Evolutionary conservation across 164 flowering plant species (phyloP).

Genomic region (Sextonia rubra): DNA sequence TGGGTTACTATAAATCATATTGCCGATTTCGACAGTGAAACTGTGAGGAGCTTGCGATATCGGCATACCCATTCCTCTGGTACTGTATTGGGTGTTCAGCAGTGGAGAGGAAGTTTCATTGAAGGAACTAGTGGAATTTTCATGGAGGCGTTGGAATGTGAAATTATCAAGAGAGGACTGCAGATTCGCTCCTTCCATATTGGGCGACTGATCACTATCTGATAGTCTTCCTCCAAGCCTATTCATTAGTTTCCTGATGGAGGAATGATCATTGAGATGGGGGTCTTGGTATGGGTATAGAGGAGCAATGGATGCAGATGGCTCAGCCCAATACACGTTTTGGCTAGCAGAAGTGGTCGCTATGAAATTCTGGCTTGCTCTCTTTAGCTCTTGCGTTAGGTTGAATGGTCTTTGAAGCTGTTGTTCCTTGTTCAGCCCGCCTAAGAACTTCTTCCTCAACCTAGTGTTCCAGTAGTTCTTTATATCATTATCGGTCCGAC

Average conservation of each 20-base stretch:
- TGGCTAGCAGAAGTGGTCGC: slow-evolving; percentile 15
- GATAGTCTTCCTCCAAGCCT: slow-evolving; percentile 59
- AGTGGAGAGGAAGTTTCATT: slow-evolving; percentile 14
- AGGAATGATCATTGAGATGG: slow-evolving; percentile 31
- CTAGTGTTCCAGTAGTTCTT: slow-evolving; percentile 92
- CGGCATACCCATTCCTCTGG: slow-evolving; percentile 10
- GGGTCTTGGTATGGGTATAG: slow-evolving; percentile 17
- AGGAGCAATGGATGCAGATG: slow-evolving; percentile 11
- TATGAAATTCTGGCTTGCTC: slow-evolving; percentile 16
- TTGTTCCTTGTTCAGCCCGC: slow-evolving; percentile 57
- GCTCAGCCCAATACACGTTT: slow-evolving; percentile 31
- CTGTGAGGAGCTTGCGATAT: slow-evolving; percentile 25
- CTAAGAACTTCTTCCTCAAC: slow-evolving; percentile 74
- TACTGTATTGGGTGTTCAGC: slow-evolving; percentile 13
- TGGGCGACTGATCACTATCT: slow-evolving; percentile 16
- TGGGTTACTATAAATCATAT: slow-evolving; percentile 21
- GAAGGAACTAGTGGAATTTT: slow-evolving; percentile 13
- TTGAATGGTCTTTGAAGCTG: slow-evolving; percentile 24
- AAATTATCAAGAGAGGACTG: slow-evolving; percentile 21
- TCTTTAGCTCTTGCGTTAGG: slow-evolving; percentile 40
- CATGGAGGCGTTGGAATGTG: slow-evolving; percentile 17
- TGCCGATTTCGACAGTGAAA: slow-evolving; percentile 20
- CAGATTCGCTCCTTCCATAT: slow-evolving; percentile 7
- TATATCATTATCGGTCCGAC: slow-evolving; percentile 80
- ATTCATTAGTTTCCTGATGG: slow-evolving; percentile 42